A percentile compares a stretch with the other conserved stretches of the same genome.
These are phyloP conservation scores for Suillus luteus DNA, from an alignment of 768 basidiomycete species.

Conservation along the genomic window DNA sequence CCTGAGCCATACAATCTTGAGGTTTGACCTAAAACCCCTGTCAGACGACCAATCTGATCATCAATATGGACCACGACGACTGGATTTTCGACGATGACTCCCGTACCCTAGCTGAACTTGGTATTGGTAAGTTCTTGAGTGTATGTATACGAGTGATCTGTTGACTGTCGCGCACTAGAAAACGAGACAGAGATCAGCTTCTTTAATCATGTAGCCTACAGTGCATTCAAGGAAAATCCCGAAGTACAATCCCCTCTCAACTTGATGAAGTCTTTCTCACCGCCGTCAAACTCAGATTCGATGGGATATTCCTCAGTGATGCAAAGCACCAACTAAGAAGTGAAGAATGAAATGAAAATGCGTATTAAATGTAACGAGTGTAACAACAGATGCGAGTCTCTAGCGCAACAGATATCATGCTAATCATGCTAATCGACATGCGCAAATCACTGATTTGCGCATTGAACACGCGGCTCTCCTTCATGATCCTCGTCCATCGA, in stretches of 20 bases:
- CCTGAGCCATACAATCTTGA: background rate
- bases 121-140: constrained; percentile 61
- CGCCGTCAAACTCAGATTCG: constrained; percentile 21
- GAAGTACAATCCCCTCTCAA: constrained; percentile 48
- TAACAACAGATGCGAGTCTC: constrained; percentile 35
- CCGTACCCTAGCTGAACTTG: constrained; percentile 65
- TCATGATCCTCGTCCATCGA: constrained; percentile 93
- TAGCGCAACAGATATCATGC: constrained; percentile 17
- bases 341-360: constrained; percentile 19
- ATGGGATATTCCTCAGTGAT: constrained; percentile 28
- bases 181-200: constrained; percentile 96
- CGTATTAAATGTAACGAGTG: constrained; percentile 33
- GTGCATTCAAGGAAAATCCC: constrained; percentile 81
- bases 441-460: constrained; percentile 76
- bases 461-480: constrained; percentile 90
- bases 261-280: background rate
- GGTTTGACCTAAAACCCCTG: background rate
- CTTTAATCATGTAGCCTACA: constrained; percentile 78
- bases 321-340: background rate
- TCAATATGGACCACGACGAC: constrained; percentile 94
- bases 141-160: background rate
- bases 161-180: constrained; percentile 48
- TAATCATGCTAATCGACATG: constrained; percentile 10
- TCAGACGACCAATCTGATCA: constrained; percentile 96
- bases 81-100: constrained; percentile 81